These are phyloP conservation scores for Immersiella caudata DNA, from an alignment of 495 filamentous ascomycete species.

Conservation along the genomic window DNA sequence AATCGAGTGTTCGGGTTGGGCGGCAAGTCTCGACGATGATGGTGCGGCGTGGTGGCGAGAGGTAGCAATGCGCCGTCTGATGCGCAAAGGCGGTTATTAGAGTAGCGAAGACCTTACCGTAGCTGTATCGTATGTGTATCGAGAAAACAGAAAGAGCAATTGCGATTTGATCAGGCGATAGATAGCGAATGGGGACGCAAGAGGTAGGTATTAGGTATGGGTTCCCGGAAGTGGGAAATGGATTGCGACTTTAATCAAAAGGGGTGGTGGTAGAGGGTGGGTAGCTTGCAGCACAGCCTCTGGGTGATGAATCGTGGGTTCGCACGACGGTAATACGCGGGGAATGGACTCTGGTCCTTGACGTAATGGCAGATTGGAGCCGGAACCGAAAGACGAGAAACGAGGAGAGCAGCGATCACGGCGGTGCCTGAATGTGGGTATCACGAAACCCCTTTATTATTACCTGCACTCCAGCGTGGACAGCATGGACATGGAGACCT, in stretches of 20 bases:
- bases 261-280: background rate
- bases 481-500: conserved; percentile 1
- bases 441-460: conserved; percentile 8
- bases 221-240: background rate
- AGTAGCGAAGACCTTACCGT: background rate
- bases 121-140: background rate
- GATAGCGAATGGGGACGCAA: background rate
- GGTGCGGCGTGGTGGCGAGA: background rate
- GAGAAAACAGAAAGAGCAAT: background rate
- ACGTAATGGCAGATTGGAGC: background rate
- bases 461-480: background rate
- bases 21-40: background rate
- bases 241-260: background rate
- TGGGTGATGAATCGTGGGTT: background rate
- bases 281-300: background rate
- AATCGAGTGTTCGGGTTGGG: background rate
- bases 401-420: background rate
- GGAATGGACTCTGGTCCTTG: background rate
- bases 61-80: background rate
- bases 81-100: background rate
- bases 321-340: background rate
- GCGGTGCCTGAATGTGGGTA: conserved; percentile 3
- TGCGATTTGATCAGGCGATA: background rate
- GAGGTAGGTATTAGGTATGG: background rate
- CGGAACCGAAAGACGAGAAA: background rate